These are phyloP conservation scores for Periconia sp. DNA, from an alignment of 2,329 filamentous ascomycete genomes.

Conservation along the genomic window DNA sequence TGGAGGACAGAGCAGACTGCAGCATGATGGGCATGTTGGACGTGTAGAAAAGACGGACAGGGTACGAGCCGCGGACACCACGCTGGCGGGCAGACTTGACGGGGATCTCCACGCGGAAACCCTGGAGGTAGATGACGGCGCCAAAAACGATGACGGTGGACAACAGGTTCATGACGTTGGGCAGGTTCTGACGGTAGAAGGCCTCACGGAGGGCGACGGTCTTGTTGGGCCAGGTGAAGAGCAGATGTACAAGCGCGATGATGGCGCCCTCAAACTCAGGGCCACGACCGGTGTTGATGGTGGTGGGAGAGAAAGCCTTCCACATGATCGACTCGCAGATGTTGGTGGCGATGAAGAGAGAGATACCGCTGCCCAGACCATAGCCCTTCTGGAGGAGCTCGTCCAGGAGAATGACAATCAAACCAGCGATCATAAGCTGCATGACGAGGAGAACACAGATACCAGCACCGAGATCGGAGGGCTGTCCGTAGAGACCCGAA, in stretches of 20 bases:
- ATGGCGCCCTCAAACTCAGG: conserved; percentile 99
- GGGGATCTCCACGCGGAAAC: conserved; percentile 99
- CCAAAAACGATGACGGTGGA: conserved; percentile 93
- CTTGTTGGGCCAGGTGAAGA: conserved; percentile 99
- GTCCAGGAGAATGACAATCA: conserved; percentile 98
- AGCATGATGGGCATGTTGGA: conserved; percentile 99
- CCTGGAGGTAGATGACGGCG: conserved; percentile 98
- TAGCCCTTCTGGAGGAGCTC: conserved; percentile 99
- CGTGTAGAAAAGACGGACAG: conserved; percentile 98
- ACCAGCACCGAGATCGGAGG: conserved; percentile 94
- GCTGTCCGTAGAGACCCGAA: conserved; percentile 90
- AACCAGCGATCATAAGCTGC: conserved; percentile 94
- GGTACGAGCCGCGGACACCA: conserved; percentile 97
- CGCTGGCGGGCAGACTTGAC: conserved; percentile 99
- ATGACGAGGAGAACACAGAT: conserved; percentile 98
- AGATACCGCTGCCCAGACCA: conserved; percentile 97
- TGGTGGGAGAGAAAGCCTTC: conserved; percentile 99
- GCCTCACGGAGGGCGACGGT: conserved; percentile 97
- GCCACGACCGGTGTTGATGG: conserved; percentile 98
- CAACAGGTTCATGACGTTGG: conserved; percentile 98
- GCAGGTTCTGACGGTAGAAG: conserved; percentile 98
- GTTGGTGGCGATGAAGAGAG: conserved; percentile 99
- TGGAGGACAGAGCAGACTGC: conserved; percentile 97
- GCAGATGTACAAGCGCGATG: conserved; percentile 95
- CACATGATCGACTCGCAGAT: conserved; percentile 99